Percentiles rank a stretch among this genome's conserved stretches.
phyloP scores from a whole-genome alignment of 495 filamentous ascomycete genomes.

The Daldinia loculata region DNA sequence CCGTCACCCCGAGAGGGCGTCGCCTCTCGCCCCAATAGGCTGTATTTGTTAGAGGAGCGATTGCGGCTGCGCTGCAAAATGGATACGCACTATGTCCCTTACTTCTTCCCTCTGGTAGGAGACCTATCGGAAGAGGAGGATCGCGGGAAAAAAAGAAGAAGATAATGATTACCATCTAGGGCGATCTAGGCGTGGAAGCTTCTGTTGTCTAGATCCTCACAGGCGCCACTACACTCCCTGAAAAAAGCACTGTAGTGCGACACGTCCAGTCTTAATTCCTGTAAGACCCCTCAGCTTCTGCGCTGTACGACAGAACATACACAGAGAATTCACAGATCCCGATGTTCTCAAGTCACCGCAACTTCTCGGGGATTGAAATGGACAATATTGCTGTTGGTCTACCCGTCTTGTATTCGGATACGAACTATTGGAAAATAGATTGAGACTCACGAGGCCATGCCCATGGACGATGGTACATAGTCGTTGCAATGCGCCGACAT shows the following conservation, averaged over 20 bases:
- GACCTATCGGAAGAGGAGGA: slow-evolving; percentile 32
- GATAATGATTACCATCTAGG: slow-evolving; percentile 2
- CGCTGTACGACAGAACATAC: slow-evolving; percentile 28
- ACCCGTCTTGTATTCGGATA: slow-evolving; percentile 18
- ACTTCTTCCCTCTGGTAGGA: slow-evolving; percentile 16
- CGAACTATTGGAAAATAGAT: slow-evolving; percentile 32
- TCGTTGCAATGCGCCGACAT: slow-evolving; percentile 20
- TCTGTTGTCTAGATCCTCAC: slow-evolving; percentile 25
- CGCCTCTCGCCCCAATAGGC: slow-evolving; percentile 14
- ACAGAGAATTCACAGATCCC: slow-evolving; percentile 4
- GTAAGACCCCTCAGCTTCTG: slow-evolving; percentile 29
- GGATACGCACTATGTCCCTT: slow-evolving; percentile 29
- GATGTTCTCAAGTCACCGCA: slow-evolving; percentile 17
- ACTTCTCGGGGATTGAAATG: slow-evolving; percentile 20
- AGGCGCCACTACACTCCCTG: slow-evolving; percentile 32
- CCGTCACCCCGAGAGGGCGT: slow-evolving; percentile 24
- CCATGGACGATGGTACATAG: slow-evolving; percentile 3
- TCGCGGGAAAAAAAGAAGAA: not conserved
- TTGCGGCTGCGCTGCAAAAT: slow-evolving; percentile 24
- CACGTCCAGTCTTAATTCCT: slow-evolving; percentile 12
- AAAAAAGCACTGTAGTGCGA: slow-evolving; percentile 27
- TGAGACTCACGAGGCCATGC: slow-evolving; percentile 11
- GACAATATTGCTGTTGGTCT: slow-evolving; percentile 15
- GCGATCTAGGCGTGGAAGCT: slow-evolving; percentile 12
- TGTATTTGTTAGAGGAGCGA: slow-evolving; percentile 26